Percentiles rank a stretch among this genome's conserved stretches.
phyloP scores from a whole-genome alignment of 2,329 filamentous ascomycete species.

The Epichloe coenophiala region DNA sequence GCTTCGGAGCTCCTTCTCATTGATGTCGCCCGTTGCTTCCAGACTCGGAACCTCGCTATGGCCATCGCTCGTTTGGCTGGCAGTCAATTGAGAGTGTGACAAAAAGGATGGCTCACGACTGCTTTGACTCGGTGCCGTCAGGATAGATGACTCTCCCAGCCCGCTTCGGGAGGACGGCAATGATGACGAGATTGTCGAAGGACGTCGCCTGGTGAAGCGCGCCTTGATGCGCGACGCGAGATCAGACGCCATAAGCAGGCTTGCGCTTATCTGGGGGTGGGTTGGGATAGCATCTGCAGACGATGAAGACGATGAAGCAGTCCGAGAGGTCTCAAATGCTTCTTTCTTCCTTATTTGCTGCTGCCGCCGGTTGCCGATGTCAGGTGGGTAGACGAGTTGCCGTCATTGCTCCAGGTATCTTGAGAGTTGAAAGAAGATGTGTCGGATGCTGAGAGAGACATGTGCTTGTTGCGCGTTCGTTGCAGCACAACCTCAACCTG shows the following conservation, averaged over 20 bases:
- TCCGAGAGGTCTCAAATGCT: background rate
- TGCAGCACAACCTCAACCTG: background rate
- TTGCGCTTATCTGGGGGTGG: background rate
- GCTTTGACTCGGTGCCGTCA: conserved; percentile 3
- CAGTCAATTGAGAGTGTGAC: background rate
- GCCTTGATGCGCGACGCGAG: conserved; percentile 33
- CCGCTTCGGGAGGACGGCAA: conserved; percentile 19
- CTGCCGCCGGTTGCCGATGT: background rate
- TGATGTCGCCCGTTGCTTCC: background rate
- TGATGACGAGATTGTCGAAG: conserved; percentile 26
- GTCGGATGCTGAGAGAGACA: background rate
- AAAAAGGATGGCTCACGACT: conserved; percentile 4
- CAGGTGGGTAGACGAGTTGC: background rate
- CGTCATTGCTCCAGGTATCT: background rate
- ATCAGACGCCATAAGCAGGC: conserved; percentile 26
- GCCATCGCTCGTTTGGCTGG: conserved; percentile 3
- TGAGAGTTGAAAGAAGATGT: background rate
- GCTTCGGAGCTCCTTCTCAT: background rate
- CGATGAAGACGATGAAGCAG: background rate
- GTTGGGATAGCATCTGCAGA: conserved; percentile 1
- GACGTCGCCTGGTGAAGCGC: conserved; percentile 28
- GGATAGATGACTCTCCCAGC: conserved; percentile 10
- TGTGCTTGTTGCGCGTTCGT: background rate
- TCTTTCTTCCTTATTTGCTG: background rate
- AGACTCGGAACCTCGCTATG: background rate